Conservation (phyloP, 352 stramenopile genomes). For the Phytophthora megakarya region DNA sequence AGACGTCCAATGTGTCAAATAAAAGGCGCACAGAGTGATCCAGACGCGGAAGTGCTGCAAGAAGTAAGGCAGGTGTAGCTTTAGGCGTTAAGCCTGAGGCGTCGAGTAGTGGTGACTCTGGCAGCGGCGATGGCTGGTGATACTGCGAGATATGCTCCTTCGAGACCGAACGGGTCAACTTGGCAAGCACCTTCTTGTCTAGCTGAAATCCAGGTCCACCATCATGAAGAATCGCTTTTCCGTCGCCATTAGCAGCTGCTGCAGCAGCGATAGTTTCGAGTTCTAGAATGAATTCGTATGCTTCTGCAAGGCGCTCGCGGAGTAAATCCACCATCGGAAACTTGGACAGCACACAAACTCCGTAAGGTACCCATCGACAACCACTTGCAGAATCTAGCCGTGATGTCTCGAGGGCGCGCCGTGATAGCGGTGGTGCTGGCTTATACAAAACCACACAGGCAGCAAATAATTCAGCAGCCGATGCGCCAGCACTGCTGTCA, state of each 20-base stretch:
- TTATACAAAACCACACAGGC: constrained; percentile 85
- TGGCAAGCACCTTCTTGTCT: constrained; percentile 81
- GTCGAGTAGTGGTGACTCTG: constrained; percentile 42
- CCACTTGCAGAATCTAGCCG: constrained; percentile 49
- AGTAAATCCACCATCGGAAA: constrained; percentile 81
- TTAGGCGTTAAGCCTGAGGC: constrained; percentile 34
- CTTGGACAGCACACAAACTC: constrained; percentile 83
- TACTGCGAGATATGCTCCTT: constrained; percentile 67
- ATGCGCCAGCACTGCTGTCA: constrained; percentile 62
- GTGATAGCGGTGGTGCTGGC: constrained; percentile 61
- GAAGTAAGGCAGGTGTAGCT: constrained; percentile 40
- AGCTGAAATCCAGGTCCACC: constrained; percentile 57
- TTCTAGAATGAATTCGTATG: constrained; percentile 83
- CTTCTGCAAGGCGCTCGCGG: constrained; percentile 78
- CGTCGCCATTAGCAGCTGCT: constrained; percentile 30
- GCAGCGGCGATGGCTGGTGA: constrained; percentile 44
- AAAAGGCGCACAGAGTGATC: constrained; percentile 79
- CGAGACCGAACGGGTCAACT: constrained; percentile 71
- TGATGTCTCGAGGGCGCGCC: constrained; percentile 61
- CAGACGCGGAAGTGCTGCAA: constrained; percentile 59
- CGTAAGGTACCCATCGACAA: constrained; percentile 78
- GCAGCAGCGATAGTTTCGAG: constrained; percentile 56
- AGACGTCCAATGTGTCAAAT: constrained; percentile 82
- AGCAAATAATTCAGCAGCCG: constrained; percentile 72
- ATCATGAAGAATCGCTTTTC: constrained; percentile 15